Evolutionary conservation across 2,329 filamentous ascomycete genomes (phyloP).

Genomic region (Pseudogymnoascus sp.): DNA sequence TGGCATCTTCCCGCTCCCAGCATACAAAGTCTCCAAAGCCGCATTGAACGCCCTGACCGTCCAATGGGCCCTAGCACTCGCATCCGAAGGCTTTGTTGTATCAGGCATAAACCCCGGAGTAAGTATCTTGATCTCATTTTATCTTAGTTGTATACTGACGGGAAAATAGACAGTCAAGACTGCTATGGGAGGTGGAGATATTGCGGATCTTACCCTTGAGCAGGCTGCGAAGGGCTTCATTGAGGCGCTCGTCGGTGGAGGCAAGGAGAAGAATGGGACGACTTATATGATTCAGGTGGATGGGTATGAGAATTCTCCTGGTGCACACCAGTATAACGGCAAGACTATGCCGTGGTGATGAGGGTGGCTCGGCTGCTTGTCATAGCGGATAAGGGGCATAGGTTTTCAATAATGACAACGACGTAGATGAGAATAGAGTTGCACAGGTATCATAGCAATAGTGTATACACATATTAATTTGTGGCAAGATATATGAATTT

Average conservation of each 20-base stretch:
- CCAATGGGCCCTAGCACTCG: not conserved
- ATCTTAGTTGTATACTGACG: not conserved
- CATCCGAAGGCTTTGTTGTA: not conserved
- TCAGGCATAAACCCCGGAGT: not conserved
- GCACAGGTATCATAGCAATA: too few species aligned
- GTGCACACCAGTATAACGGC: slow-evolving; percentile 10
- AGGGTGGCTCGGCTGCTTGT: not conserved
- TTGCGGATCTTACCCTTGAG: slow-evolving; percentile 10
- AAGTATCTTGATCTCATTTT: not conserved
- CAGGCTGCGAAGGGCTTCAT: slow-evolving; percentile 7
- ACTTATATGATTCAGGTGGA: slow-evolving; percentile 9
- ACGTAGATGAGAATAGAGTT: too few species aligned
- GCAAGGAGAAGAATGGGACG: not conserved
- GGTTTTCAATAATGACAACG: too few species aligned
- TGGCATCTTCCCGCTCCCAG: not conserved
- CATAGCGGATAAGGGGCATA: too few species aligned
- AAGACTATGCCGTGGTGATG: slow-evolving; percentile 9
- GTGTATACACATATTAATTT: too few species aligned
- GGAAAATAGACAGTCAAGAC: not conserved
- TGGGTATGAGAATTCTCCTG: slow-evolving; percentile 10
- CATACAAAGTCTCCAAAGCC: slow-evolving; percentile 17
- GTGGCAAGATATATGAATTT: too few species aligned
- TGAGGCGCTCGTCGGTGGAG: not conserved
- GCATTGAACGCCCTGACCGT: slow-evolving; percentile 19
- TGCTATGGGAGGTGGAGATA: slow-evolving; percentile 6